Evolutionary conservation across 139 green algal species (phyloP).

Genomic region (Tetradesmus obliquus): DNA sequence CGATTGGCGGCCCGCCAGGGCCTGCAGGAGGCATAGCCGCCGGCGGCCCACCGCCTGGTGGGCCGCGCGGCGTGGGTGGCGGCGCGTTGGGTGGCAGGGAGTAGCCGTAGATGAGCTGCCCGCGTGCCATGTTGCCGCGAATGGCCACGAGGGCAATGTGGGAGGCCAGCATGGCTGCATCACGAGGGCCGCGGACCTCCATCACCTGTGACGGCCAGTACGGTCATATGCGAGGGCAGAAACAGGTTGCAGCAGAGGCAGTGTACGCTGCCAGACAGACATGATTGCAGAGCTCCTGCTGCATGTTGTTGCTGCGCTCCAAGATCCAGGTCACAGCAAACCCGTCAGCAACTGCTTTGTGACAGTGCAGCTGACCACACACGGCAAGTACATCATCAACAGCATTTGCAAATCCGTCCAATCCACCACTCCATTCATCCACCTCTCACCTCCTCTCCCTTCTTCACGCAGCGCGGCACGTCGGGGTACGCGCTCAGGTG

Average conservation of each 20-base stretch:
- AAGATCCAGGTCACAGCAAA: too few relatives aligned
- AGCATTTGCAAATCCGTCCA: too few relatives aligned
- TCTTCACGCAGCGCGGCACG: conserved; percentile 35
- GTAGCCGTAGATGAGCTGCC: conserved; percentile 39
- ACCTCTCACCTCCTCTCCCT: conserved; percentile 28
- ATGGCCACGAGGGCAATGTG: conserved; percentile 44
- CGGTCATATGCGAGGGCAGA: not conserved
- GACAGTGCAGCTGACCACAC: too few relatives aligned
- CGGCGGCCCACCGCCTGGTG: not conserved
- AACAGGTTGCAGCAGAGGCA: not conserved
- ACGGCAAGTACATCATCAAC: too few relatives aligned
- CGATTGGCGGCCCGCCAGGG: not conserved
- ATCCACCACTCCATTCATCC: too few relatives aligned
- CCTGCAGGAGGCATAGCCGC: too few relatives aligned
- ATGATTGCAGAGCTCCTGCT: not conserved
- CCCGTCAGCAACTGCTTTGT: too few relatives aligned
- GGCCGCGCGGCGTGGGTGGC: conserved; percentile 9
- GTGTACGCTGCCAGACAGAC: too few relatives aligned
- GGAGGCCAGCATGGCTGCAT: conserved; percentile 27
- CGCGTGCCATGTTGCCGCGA: conserved; percentile 43
- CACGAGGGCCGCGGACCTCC: conserved; percentile 17
- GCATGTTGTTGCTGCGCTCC: too few relatives aligned
- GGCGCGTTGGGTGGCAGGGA: conserved; percentile 15
- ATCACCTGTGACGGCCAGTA: not conserved
- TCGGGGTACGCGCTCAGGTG: conserved; percentile 22